Conservation (phyloP, 306 rosid species). For the Begonia loranthoides region DNA sequence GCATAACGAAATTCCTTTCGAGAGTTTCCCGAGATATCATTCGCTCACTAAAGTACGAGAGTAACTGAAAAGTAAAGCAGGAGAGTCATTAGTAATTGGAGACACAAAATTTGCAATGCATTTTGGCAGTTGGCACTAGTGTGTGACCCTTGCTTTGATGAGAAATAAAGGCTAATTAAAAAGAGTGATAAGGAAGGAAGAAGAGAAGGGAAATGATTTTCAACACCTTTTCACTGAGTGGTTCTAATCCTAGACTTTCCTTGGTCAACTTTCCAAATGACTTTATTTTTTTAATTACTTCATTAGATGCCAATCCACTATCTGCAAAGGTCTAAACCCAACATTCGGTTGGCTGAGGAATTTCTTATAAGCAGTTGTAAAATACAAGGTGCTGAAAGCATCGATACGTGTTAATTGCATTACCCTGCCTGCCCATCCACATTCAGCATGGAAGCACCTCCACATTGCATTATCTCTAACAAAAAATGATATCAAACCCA, state of each 20-base stretch:
- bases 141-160: too few species aligned
- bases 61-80: slow-evolving; percentile 34
- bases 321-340: slow-evolving; percentile 52
- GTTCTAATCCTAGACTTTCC: slow-evolving; percentile 51
- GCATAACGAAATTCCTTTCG: slow-evolving; percentile 59
- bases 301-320: slow-evolving; percentile 19
- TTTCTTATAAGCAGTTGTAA: slow-evolving; percentile 3
- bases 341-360: slow-evolving; percentile 9
- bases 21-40: slow-evolving; percentile 67
- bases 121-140: not conserved
- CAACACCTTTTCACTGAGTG: slow-evolving; percentile 59
- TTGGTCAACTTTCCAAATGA: slow-evolving; percentile 24
- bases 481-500: slow-evolving; percentile 6
- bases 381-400: slow-evolving; percentile 5
- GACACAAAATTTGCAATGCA: not conserved
- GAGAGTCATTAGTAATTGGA: not conserved
- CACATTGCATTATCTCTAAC: slow-evolving; percentile 79
- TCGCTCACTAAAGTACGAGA: slow-evolving; percentile 56
- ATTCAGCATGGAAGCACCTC: slow-evolving; percentile 67
- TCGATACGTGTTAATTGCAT: slow-evolving; percentile 7
- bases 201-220: not conserved
- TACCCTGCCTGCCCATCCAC: slow-evolving; percentile 86
- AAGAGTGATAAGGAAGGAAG: not conserved
- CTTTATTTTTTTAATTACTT: slow-evolving; percentile 13
- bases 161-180: too few species aligned